Evolutionary conservation across 2,329 filamentous ascomycete species (phyloP), one percentile per base, ranked within the genome.

Genomic region (Nothopassalora personata): DNA sequence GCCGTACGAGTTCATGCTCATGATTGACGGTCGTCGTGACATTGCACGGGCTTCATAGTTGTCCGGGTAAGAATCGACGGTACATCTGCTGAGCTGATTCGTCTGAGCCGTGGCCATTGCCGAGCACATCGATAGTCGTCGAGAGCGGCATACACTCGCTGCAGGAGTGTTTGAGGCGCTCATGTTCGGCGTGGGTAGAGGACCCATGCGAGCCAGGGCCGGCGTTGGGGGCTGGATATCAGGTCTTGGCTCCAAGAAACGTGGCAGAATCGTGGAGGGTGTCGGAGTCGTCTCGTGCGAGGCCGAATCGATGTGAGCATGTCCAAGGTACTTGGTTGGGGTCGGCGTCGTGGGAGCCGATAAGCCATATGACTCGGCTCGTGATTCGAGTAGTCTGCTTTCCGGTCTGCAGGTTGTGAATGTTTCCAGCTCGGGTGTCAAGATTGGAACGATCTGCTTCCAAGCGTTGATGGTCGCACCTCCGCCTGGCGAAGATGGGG

Each of bases 111-210:
- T 78, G 60, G 80, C 79, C 81, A 86, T 83, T 58, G 82, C 82
- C 55, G 78, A 75, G 71, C 80, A 79, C 73, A 86, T 83, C 43
- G 83, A 85, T 47, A 83, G 78, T 59, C 81, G 77, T 59, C 81
- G 77, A 59, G 77, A 76, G 61, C 76, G 74, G 66, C 76, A 73
- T 67, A 74, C 76, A 82, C 82, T 81, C 83, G 74, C 83, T 74
- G 83, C 83, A 84, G 84, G 83, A 82, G 82, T 83, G 73, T 73
- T 77, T 64, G 76, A 78, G 66, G 76, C 74, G 60, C 84, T 86
- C 75, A 86, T 75, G 64, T 80, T 77, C 54, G 84, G 84, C n/a
- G 84, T 87, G 15, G 83, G 83, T 58, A 86, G 73, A 59, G 83
- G 80, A 64, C 76, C 77, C 67, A 83, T 76, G 55, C 82, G 81